Evolutionary conservation across 768 basidiomycete species (phyloP).

Genomic region (Gautieria morchelliformis): DNA sequence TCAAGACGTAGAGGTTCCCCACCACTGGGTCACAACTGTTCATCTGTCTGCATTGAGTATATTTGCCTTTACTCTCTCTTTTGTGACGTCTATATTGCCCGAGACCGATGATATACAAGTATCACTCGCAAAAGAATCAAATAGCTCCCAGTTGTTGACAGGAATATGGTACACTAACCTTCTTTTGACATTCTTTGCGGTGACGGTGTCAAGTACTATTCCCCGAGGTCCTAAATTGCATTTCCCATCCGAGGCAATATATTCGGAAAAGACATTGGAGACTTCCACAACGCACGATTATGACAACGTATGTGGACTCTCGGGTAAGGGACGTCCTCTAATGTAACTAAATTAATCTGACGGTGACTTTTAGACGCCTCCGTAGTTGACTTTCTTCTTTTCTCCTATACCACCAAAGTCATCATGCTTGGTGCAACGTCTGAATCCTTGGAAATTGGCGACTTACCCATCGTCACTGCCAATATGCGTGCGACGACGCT

Average conservation of each 20-base stretch:
- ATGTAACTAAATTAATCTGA: not conserved
- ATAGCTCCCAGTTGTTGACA: slow-evolving; percentile 14
- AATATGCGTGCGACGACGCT: slow-evolving; percentile 56
- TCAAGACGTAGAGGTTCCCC: slow-evolving; percentile 11
- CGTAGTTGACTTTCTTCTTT: slow-evolving; percentile 56
- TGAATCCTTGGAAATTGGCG: slow-evolving; percentile 73
- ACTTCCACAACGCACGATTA: slow-evolving; percentile 50
- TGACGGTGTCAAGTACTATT: slow-evolving; percentile 38
- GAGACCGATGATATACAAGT: slow-evolving; percentile 13
- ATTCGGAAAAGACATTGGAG: slow-evolving; percentile 59
- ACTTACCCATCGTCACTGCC: slow-evolving; percentile 73
- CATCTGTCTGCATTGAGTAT: slow-evolving; percentile 54
- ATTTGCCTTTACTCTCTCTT: slow-evolving; percentile 36
- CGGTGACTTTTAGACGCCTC: slow-evolving; percentile 35
- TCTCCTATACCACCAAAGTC: slow-evolving; percentile 82
- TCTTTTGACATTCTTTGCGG: slow-evolving; percentile 37
- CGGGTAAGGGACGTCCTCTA: slow-evolving; percentile 25
- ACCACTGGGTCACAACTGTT: slow-evolving; percentile 30
- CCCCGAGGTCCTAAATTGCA: slow-evolving; percentile 69
- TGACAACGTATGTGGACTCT: slow-evolving; percentile 66
- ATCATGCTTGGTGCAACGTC: slow-evolving; percentile 73
- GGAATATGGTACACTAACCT: slow-evolving; percentile 46
- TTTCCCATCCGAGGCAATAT: slow-evolving; percentile 64
- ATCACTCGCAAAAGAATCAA: slow-evolving; percentile 15
- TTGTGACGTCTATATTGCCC: slow-evolving; percentile 49